These are phyloP conservation scores for Cladosporium velox DNA, from an alignment of 2,329 filamentous ascomycete genomes.

Conservation along the genomic window DNA sequence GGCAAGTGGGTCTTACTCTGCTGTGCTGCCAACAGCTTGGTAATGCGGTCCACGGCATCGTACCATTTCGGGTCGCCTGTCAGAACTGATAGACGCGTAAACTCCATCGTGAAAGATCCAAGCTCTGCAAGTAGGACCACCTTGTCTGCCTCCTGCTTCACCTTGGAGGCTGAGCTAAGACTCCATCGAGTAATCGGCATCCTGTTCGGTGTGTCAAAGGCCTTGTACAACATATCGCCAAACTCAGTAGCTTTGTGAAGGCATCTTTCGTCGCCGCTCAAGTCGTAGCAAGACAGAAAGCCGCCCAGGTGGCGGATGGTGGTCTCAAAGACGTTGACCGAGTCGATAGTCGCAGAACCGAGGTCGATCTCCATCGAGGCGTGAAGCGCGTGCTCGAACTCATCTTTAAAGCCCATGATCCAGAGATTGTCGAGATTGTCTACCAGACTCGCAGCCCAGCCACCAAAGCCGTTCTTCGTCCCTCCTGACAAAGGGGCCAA, in stretches of 20 bases:
- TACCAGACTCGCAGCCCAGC: slow-evolving; percentile 51
- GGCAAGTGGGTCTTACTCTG: slow-evolving; percentile 47
- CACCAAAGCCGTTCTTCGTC: slow-evolving; percentile 46
- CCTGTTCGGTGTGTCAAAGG: slow-evolving; percentile 50
- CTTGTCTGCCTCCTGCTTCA: slow-evolving; percentile 44
- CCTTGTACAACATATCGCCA: slow-evolving; percentile 48
- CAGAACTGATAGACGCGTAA: slow-evolving; percentile 49
- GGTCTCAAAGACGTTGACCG: slow-evolving; percentile 53
- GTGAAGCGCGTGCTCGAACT: slow-evolving; percentile 49
- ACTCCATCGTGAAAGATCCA: slow-evolving; percentile 51
- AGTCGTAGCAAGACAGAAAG: slow-evolving; percentile 40
- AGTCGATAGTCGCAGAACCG: slow-evolving; percentile 40
- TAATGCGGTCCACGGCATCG: slow-evolving; percentile 48
- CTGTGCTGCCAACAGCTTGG: slow-evolving; percentile 44
- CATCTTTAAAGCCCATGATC: slow-evolving; percentile 51
- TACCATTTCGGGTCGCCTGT: slow-evolving; percentile 50
- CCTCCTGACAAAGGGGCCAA: slow-evolving; percentile 47
- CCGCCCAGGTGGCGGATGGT: slow-evolving; percentile 48
- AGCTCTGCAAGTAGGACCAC: slow-evolving; percentile 50
- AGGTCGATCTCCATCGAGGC: slow-evolving; percentile 49
- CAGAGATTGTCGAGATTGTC: slow-evolving; percentile 50
- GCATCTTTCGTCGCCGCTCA: slow-evolving; percentile 39
- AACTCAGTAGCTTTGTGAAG: slow-evolving; percentile 42
- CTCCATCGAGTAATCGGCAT: slow-evolving; percentile 52
- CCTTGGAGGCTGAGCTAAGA: slow-evolving; percentile 41